A percentile compares a stretch with the other conserved stretches of the same genome.
phyloP scores from a whole-genome alignment of 768 basidiomycete genomes.

The Tulasnella sp. region DNA sequence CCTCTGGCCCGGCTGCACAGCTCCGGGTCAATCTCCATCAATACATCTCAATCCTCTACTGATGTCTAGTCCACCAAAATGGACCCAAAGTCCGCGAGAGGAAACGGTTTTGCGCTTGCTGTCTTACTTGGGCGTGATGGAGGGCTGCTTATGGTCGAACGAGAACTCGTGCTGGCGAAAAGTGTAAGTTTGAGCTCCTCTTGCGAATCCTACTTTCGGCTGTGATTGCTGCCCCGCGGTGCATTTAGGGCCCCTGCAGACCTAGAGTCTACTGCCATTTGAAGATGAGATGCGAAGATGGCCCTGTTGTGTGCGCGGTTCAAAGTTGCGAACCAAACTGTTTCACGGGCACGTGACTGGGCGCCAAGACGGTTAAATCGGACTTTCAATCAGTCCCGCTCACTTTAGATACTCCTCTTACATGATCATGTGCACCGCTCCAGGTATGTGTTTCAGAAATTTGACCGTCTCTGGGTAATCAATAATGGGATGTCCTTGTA shows the following conservation, averaged over 20 bases:
- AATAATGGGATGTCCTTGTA: background rate
- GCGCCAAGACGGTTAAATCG: too few relatives aligned
- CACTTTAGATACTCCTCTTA: too few relatives aligned
- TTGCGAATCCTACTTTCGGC: slow-evolving; percentile 18
- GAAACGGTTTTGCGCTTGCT: background rate
- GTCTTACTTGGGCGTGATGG: slow-evolving; percentile 4
- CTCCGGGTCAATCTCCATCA: slow-evolving; percentile 64
- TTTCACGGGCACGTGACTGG: background rate
- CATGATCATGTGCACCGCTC: too few relatives aligned
- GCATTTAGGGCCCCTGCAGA: background rate
- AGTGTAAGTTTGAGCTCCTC: slow-evolving; percentile 13
- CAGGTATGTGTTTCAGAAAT: background rate
- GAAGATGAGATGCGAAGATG: background rate
- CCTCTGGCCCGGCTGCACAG: slow-evolving; percentile 40
- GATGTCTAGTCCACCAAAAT: slow-evolving; percentile 74
- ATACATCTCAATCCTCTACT: slow-evolving; percentile 49
- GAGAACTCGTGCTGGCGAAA: background rate
- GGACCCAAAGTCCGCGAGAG: slow-evolving; percentile 66
- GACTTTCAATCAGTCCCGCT: too few relatives aligned
- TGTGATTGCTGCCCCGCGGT: background rate
- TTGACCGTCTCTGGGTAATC: background rate
- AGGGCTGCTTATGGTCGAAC: slow-evolving; percentile 21
- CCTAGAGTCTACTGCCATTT: background rate
- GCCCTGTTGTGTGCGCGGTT: background rate
- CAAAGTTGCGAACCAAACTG: background rate